Evolutionary conservation across 1,284 basidiomycete genomes (phyloP).

Genomic region (Tilletiopsis washingtonensis): DNA sequence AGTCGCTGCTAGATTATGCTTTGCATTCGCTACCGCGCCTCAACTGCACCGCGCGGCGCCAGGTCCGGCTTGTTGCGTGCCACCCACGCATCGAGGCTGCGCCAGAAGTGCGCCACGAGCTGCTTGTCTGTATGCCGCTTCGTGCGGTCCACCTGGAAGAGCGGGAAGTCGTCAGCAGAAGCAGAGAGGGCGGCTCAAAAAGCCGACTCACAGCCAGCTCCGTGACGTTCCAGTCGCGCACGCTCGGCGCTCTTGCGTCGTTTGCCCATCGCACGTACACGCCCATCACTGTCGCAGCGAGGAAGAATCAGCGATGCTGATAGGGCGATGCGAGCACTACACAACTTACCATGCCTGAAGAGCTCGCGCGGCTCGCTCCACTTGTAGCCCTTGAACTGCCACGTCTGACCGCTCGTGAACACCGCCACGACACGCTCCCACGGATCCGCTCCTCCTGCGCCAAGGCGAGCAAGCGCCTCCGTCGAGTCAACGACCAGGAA

Average conservation of each 20-base stretch:
- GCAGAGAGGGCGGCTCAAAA: background rate
- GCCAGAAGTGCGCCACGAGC: conserved; percentile 90
- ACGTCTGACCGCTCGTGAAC: conserved; percentile 91
- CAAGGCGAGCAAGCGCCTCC: conserved; percentile 62
- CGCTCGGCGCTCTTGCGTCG: conserved; percentile 75
- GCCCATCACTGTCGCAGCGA: conserved; percentile 41
- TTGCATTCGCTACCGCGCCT: no score
- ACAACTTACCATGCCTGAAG: conserved; percentile 74
- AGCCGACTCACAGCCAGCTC: conserved; percentile 65
- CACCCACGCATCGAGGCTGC: conserved; percentile 77
- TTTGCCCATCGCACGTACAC: conserved; percentile 81
- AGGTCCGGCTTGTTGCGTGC: conserved; percentile 31
- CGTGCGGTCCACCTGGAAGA: conserved; percentile 28
- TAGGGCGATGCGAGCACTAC: background rate
- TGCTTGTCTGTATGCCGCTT: conserved; percentile 86
- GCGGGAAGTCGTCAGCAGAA: no score
- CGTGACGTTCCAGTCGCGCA: conserved; percentile 93
- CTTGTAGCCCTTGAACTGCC: conserved; percentile 95
- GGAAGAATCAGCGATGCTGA: no score
- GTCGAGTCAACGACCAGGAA: conserved; percentile 79
- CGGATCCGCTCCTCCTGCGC: conserved; percentile 21
- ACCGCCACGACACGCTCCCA: conserved; percentile 88
- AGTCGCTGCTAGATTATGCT: no score
- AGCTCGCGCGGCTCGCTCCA: conserved; percentile 85
- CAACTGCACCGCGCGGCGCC: no score